phyloP scores from a whole-genome alignment of 345 rosid genomes.

The Reutealis trisperma region DNA sequence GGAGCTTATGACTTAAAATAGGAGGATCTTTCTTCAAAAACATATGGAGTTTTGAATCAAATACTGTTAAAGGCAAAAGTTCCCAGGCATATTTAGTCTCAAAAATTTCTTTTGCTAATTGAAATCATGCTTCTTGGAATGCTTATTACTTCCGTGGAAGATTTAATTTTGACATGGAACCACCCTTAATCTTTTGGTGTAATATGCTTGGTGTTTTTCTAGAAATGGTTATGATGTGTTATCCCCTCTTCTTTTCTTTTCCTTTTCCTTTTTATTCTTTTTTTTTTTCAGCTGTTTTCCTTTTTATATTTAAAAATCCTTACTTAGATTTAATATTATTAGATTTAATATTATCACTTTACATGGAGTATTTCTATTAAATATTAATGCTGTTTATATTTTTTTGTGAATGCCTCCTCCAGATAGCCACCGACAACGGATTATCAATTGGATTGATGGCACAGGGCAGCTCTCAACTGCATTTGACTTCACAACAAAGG shows the following conservation, averaged over 20 bases:
- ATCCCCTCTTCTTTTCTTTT: neutral
- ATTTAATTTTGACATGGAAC: neutral
- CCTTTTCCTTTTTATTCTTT: neutral
- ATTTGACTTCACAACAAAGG: conserved; percentile 93
- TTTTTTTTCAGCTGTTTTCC: neutral
- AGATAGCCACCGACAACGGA: conserved; percentile 85
- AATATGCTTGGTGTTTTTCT: conserved; percentile 4
- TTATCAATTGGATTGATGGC: conserved; percentile 79
- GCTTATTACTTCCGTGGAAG: neutral
- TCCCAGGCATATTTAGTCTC: neutral
- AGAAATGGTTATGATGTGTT: neutral
- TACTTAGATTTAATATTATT: neutral
- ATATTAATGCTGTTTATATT: neutral
- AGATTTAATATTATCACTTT: neutral
- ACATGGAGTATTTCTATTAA: neutral
- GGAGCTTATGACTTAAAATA: neutral
- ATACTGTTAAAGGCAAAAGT: neutral
- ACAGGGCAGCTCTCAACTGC: conserved; percentile 78
- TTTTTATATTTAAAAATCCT: neutral
- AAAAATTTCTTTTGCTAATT: neutral
- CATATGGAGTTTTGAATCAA: neutral
- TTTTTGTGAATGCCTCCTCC: conserved; percentile 19
- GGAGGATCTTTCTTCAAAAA: neutral
- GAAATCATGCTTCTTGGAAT: neutral
- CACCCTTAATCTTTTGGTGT: neutral